These are phyloP conservation scores for Phytophthora pluvialis DNA, from an alignment of 352 stramenopile genomes.

Conservation along the genomic window DNA sequence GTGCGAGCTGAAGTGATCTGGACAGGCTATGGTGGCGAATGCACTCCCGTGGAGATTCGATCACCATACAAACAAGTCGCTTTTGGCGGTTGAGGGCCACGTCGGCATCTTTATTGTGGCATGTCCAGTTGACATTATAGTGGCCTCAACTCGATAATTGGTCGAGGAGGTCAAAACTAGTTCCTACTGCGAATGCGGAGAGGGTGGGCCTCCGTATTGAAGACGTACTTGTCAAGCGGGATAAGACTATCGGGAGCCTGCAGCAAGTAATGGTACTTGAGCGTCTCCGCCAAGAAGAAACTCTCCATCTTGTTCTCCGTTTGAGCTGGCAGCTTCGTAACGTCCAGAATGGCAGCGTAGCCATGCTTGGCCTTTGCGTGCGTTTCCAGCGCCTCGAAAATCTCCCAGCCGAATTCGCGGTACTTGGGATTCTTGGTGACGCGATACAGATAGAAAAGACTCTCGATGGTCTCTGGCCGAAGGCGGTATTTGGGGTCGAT, in stretches of 20 bases:
- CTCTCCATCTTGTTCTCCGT: constrained; percentile 98
- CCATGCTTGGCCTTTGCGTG: constrained; percentile 90
- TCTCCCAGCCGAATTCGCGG: constrained; percentile 95
- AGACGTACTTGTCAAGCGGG: constrained; percentile 94
- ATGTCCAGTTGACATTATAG: no score
- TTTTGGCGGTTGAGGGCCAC: no score
- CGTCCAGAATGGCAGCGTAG: constrained; percentile 81
- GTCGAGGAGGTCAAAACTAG: neutral
- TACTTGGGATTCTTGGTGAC: constrained; percentile 95
- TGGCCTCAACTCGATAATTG: neutral
- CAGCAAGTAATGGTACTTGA: constrained; percentile 49
- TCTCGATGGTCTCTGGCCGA: constrained; percentile 96
- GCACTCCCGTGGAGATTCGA: constrained; percentile 19
- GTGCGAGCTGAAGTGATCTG: constrained; percentile 21
- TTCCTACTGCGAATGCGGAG: constrained; percentile 62
- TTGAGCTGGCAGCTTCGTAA: constrained; percentile 46
- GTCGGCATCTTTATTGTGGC: neutral
- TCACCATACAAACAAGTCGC: constrained; percentile 6
- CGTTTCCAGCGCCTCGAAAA: constrained; percentile 94
- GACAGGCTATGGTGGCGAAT: neutral
- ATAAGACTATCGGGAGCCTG: constrained; percentile 44
- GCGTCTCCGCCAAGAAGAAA: constrained; percentile 98
- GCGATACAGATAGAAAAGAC: constrained; percentile 96
- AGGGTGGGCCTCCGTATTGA: constrained; percentile 97
- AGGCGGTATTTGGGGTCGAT: constrained; percentile 92